Evolutionary conservation across 2,329 filamentous ascomycete species (phyloP).

Genomic region (Trichoderma polysporum): DNA sequence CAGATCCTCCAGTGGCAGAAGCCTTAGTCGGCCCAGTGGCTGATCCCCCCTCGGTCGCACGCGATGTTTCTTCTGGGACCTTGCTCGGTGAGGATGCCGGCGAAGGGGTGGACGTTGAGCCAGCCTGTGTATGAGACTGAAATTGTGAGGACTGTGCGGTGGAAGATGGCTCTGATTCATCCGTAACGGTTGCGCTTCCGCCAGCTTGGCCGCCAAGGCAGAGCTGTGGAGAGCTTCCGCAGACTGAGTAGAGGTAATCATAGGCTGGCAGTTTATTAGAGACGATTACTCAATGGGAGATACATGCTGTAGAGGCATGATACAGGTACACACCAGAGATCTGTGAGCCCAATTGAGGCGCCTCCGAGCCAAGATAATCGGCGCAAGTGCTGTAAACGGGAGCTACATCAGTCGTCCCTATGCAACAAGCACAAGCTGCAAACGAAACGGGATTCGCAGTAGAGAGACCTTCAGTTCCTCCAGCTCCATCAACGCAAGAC

Average conservation of each 20-base stretch:
- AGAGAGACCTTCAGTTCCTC: conserved; percentile 27
- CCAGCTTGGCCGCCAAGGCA: not conserved
- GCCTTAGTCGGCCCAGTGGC: not conserved
- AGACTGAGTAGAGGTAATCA: conserved; percentile 29
- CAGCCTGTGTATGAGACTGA: not conserved
- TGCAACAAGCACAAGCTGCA: conserved; percentile 33
- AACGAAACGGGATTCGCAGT: conserved; percentile 29
- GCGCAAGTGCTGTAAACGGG: conserved; percentile 33
- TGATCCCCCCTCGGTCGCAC: not conserved
- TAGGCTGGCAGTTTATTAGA: conserved; percentile 27
- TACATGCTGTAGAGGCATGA: not conserved
- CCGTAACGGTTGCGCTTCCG: not conserved
- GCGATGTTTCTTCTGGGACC: not conserved
- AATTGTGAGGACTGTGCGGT: not conserved
- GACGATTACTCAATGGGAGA: not conserved
- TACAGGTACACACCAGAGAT: conserved; percentile 27
- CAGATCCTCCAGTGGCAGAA: not conserved
- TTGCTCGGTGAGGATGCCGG: conserved; percentile 10
- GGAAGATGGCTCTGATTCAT: not conserved
- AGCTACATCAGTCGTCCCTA: conserved; percentile 25
- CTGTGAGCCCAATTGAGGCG: conserved; percentile 25
- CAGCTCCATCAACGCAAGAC: conserved; percentile 27
- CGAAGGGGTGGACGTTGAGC: not conserved
- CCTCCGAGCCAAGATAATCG: conserved; percentile 30
- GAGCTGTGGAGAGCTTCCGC: conserved; percentile 14